A percentile compares a stretch with the other conserved stretches of the same genome.
Conservation (phyloP, 768 basidiomycete genomes). For the Tulasnella sp. region DNA sequence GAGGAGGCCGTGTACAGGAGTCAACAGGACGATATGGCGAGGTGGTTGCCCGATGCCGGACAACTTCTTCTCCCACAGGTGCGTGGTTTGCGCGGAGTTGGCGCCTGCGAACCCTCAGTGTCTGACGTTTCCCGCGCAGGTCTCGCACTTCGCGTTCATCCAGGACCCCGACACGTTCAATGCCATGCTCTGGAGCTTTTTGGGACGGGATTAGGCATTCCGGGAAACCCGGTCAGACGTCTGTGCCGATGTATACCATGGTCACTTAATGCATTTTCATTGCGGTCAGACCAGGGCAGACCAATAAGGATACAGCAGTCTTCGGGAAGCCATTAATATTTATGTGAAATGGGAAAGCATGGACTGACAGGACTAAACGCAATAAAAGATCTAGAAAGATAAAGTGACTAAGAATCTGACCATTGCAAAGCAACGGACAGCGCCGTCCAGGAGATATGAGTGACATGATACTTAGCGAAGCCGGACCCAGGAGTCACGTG, state of each 20-base stretch:
- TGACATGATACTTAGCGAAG: too few relatives aligned
- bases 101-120: background rate
- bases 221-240: background rate
- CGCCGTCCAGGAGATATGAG: too few relatives aligned
- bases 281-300: background rate
- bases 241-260: too few relatives aligned
- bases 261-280: background rate
- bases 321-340: too few relatives aligned
- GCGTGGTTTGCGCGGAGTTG: background rate
- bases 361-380: too few relatives aligned
- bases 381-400: too few relatives aligned
- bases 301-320: too few relatives aligned
- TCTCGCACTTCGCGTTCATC: slow-evolving; percentile 30
- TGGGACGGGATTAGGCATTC: background rate
- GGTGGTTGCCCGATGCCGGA: slow-evolving; percentile 4
- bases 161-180: slow-evolving; percentile 22
- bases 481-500: too few relatives aligned
- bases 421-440: too few relatives aligned
- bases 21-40: slow-evolving; percentile 27
- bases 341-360: too few relatives aligned
- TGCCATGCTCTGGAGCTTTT: background rate
- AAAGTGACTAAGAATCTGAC: too few relatives aligned
- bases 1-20: slow-evolving; percentile 21
- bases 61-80: slow-evolving; percentile 22
- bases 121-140: background rate